Evolutionary conservation across 192 early-diverging fungal genomes (phyloP), one percentile per base, ranked within the genome.

Genomic region (Coemansia asiatica): DNA sequence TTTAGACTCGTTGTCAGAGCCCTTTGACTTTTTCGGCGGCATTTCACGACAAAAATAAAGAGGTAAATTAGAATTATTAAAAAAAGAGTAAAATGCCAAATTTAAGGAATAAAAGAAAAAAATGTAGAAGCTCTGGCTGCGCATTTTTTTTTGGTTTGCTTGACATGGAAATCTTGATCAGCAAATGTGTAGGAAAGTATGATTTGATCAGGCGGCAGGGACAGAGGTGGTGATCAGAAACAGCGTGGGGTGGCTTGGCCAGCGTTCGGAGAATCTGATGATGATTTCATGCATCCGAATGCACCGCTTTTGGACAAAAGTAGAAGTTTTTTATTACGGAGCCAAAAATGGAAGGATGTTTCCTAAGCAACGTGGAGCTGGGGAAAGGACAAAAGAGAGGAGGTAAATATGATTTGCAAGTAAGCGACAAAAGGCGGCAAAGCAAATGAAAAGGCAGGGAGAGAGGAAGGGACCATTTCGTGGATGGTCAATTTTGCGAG

Each of bases 21-120:
- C 65, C 28, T 74, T 74, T 44, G 60, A 50, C 61, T 70, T 79
- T 57, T 79, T 79, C 60, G 76, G 65, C 47, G 76, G 63, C 76
- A 79, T 79, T 61, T 31, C 61, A n/a, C n/a, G n/a, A n/a, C n/a
- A n/a, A 56, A 9, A 57, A 7, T 23, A 21, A 38, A 51, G 15
- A 5, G 35, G 12, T 46, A n/a, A 50, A 60, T 56, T 50, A 31
- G 26, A 13, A n/a, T n/a, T n/a, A n/a, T n/a, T 56, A 36, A 61
- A 12, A 1, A 26, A 58, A 23, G 33, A 33, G 15, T 22, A 53
- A 44, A 50, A 56, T 18, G 40, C 40, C 40, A 44, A 13, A 44
- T 35, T 22, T n/a, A 33, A 33, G 31, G 8, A 33, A 8, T 29
- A 27, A 25, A 36, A 15, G 26, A 35, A 28, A n/a, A 44, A 38